phyloP scores from a whole-genome alignment of 768 basidiomycete species.

The Plicaturopsis crispa region DNA sequence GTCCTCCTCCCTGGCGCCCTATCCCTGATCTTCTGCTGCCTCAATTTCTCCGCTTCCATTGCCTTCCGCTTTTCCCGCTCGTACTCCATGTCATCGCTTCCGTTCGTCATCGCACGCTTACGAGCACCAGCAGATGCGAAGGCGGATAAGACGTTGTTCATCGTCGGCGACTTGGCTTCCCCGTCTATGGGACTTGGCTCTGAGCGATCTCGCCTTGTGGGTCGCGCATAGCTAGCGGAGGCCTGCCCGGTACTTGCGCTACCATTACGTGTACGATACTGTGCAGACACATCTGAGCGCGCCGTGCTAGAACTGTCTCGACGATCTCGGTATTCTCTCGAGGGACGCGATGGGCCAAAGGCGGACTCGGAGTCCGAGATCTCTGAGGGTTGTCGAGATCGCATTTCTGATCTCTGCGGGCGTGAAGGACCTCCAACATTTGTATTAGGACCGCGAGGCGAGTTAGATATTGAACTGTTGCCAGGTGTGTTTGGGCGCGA shows the following conservation, averaged over 20 bases:
- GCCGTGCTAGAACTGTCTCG: conserved; percentile 47
- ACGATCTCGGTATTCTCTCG: conserved; percentile 17
- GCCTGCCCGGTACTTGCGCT: conserved; percentile 11
- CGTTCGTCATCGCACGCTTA: conserved; percentile 44
- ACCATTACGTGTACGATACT: conserved; percentile 22
- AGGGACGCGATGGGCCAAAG: conserved; percentile 36
- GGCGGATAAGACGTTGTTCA: conserved; percentile 56
- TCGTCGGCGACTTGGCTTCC: conserved; percentile 35
- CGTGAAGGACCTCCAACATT: conserved; percentile 48
- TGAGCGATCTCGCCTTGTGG: conserved; percentile 13
- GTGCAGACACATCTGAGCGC: conserved; percentile 34
- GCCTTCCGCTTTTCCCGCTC: conserved; percentile 54
- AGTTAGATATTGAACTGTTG: conserved; percentile 27
- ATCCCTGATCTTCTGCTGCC: conserved; percentile 64
- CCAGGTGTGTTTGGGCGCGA: conserved; percentile 48
- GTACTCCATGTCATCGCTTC: conserved; percentile 46
- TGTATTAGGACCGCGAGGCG: conserved; percentile 31
- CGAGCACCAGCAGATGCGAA: conserved; percentile 63
- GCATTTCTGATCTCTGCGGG: conserved; percentile 61
- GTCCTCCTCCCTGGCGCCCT: conserved; percentile 51
- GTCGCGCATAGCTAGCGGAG: conserved; percentile 12
- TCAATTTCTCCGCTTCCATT: conserved; percentile 52
- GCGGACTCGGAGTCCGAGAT: conserved; percentile 42
- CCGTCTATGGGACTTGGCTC: conserved; percentile 23
- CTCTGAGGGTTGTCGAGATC: conserved; percentile 46